Conservation (phyloP, 768 basidiomycete genomes). For the Amanita thiersii region DNA sequence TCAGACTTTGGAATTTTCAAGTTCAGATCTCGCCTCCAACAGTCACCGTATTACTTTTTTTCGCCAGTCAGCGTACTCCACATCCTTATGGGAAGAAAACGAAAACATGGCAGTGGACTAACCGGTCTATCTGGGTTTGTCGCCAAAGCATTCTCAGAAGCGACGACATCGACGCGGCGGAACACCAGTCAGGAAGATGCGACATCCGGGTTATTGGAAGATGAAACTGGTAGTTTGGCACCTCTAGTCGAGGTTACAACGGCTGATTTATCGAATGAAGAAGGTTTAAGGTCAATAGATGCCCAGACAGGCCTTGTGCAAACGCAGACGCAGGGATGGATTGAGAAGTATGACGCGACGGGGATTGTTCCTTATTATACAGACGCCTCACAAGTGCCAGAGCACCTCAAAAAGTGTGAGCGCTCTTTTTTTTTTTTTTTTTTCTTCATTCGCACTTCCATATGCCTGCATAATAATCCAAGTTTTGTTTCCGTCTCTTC, state of each 20-base stretch:
- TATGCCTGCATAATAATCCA: slow-evolving; percentile 2
- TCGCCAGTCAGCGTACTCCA: too few species aligned
- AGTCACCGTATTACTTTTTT: too few species aligned
- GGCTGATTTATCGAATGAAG: background rate
- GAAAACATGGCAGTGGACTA: slow-evolving; percentile 34
- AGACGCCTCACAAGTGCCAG: slow-evolving; percentile 59
- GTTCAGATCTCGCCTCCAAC: too few species aligned
- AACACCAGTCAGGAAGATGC: background rate
- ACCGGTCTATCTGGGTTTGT: slow-evolving; percentile 37
- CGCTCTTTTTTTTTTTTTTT: slow-evolving; percentile 10
- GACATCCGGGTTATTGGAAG: slow-evolving; percentile 3
- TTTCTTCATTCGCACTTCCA: background rate
- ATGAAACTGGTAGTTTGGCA: too few species aligned
- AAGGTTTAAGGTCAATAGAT: background rate
- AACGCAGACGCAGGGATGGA: slow-evolving; percentile 17
- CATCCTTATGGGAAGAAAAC: too few species aligned
- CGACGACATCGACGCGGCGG: slow-evolving; percentile 2
- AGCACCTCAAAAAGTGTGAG: slow-evolving; percentile 79
- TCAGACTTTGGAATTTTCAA: too few species aligned
- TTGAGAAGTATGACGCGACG: slow-evolving; percentile 54
- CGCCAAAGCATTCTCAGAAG: slow-evolving; percentile 26
- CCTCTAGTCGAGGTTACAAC: slow-evolving; percentile 1
- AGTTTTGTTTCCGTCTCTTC: background rate
- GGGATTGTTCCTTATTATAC: slow-evolving; percentile 69
- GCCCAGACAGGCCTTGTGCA: slow-evolving; percentile 15